A percentile compares a stretch with the other conserved stretches of the same genome.
These are phyloP conservation scores for Tetradesmus obliquus DNA, from an alignment of 139 green algal species.

Conservation along the genomic window DNA sequence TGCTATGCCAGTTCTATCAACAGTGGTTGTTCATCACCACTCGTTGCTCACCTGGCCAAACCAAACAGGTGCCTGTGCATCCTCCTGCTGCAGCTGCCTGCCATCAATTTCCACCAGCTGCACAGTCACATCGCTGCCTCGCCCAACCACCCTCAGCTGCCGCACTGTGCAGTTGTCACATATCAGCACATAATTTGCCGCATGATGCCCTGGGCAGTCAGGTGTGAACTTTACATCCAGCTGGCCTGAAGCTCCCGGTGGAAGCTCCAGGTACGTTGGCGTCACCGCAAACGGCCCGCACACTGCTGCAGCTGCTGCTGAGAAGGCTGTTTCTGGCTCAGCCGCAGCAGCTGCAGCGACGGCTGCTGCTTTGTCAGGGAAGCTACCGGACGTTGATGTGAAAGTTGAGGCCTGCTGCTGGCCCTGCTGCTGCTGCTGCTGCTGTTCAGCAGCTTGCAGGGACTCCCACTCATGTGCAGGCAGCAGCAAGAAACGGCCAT, in stretches of 20 bases:
- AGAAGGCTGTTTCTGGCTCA: neutral
- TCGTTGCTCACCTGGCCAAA: constrained; percentile 59
- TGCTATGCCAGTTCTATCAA: too few species aligned
- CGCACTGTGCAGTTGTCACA: constrained; percentile 74
- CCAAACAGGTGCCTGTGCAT: constrained; percentile 55
- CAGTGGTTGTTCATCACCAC: neutral
- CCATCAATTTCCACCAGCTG: constrained; percentile 57
- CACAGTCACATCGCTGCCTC: constrained; percentile 56
- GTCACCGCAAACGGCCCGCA: constrained; percentile 43
- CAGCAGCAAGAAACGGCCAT: constrained; percentile 62
- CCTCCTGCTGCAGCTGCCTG: constrained; percentile 27
- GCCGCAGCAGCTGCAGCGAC: neutral
- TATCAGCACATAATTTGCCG: constrained; percentile 61
- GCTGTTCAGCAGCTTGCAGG: constrained; percentile 8
- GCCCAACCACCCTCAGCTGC: constrained; percentile 53
- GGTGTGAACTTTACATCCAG: constrained; percentile 62
- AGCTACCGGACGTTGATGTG: neutral
- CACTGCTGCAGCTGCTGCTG: constrained; percentile 5
- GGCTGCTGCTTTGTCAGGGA: neutral
- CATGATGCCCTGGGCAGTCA: constrained; percentile 29
- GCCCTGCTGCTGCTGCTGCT: constrained; percentile 24
- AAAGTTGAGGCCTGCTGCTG: neutral
- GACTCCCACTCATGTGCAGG: constrained; percentile 32
- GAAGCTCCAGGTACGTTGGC: constrained; percentile 60
- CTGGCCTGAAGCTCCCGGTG: constrained; percentile 24